Percentiles rank a stretch among this genome's conserved stretches.
Evolutionary conservation across 495 filamentous ascomycete genomes (phyloP).

Genomic region (Thermothielavioides terrestris): DNA sequence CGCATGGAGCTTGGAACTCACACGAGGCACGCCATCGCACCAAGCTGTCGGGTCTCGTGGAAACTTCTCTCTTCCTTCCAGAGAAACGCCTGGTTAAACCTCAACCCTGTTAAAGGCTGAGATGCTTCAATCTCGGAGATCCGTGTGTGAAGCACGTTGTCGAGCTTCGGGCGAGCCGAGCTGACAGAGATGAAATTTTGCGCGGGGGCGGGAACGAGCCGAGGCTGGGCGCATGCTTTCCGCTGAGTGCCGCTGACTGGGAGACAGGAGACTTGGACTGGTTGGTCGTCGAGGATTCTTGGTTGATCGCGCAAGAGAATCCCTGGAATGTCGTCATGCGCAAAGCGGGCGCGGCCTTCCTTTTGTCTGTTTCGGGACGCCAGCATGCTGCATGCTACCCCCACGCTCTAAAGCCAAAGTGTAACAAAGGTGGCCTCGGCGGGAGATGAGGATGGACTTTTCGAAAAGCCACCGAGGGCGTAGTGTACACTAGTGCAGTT

Average conservation of each 20-base stretch:
- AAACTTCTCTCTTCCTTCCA: background rate
- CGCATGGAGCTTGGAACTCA: background rate
- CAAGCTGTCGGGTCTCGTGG: conserved; percentile 2
- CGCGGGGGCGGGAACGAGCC: background rate
- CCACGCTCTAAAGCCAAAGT: background rate
- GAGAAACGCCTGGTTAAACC: too few species aligned
- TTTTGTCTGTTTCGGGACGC: conserved; percentile 7
- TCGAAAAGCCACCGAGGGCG: background rate
- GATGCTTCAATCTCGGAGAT: conserved; percentile 2
- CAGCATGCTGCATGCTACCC: background rate
- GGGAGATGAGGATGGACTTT: background rate
- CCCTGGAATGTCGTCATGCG: conserved; percentile 20
- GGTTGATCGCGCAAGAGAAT: conserved; percentile 15
- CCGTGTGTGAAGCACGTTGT: background rate
- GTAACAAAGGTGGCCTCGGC: background rate
- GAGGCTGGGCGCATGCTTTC: background rate
- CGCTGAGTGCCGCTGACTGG: background rate
- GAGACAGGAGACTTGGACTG: too few species aligned
- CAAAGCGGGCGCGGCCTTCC: conserved; percentile 5
- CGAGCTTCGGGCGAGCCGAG: background rate
- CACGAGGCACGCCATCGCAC: background rate
- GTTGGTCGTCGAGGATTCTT: conserved; percentile 6
- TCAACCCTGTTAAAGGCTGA: too few species aligned
- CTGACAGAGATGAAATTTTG: background rate
- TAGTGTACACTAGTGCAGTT: too few species aligned